These are phyloP conservation scores for Populus davidiana DNA, from an alignment of 345 rosid genomes.

Conservation along the genomic window DNA sequence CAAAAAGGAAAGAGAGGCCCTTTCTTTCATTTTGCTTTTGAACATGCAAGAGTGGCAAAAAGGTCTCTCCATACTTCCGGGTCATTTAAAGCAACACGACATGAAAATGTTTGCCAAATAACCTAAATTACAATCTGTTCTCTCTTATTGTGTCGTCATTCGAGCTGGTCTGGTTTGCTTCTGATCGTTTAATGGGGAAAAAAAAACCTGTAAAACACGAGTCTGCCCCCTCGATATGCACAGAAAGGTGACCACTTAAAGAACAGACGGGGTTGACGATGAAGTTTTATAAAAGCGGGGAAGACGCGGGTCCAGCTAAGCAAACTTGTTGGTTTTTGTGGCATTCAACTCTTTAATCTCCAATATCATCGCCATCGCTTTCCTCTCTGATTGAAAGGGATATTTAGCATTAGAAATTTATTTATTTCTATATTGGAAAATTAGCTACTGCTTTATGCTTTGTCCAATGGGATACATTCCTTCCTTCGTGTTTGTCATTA, in stretches of 20 bases:
- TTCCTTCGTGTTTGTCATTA: slow-evolving; percentile 21
- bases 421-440: too few species aligned
- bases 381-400: slow-evolving; percentile 11
- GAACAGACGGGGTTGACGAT: neutral
- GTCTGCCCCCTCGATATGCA: neutral
- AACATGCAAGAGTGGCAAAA: too few species aligned
- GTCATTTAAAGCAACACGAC: slow-evolving; percentile 19
- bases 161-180: neutral
- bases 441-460: neutral
- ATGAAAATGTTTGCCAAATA: slow-evolving; percentile 13
- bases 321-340: neutral
- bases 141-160: slow-evolving; percentile 21
- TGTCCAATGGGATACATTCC: neutral
- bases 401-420: neutral
- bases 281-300: neutral
- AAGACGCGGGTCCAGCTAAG: slow-evolving; percentile 11
- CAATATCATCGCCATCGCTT: neutral
- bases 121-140: neutral
- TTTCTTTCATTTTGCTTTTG: neutral
- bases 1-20: neutral
- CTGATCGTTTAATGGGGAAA: slow-evolving; percentile 22
- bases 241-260: slow-evolving; percentile 11
- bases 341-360: neutral
- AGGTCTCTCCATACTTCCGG: neutral
- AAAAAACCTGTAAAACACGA: neutral